Evolutionary conservation across 2,329 filamentous ascomycete genomes (phyloP).

Genomic region (Chaetomium sp.): DNA sequence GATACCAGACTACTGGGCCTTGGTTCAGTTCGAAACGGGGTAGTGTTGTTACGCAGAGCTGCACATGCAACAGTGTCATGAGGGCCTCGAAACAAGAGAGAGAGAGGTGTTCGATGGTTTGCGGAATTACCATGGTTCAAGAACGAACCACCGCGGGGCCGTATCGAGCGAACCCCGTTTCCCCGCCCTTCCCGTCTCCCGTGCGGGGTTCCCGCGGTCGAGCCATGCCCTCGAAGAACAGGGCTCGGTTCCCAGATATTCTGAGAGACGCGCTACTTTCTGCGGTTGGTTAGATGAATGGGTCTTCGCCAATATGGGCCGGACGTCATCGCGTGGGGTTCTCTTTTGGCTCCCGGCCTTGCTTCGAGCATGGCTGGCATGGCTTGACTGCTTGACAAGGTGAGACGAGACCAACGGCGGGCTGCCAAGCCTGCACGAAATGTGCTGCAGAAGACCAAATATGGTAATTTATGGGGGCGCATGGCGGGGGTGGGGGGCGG

Average conservation of each 20-base stretch:
- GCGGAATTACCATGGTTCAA: not conserved
- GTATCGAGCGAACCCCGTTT: not conserved
- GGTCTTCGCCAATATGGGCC: not conserved
- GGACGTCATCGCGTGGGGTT: not conserved
- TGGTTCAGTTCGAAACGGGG: not conserved
- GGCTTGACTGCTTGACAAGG: no score
- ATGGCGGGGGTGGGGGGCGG: no score
- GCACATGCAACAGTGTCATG: not conserved
- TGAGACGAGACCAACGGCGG: no score
- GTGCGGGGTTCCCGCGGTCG: constrained; percentile 5
- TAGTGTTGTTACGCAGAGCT: not conserved
- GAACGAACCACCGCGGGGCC: not conserved
- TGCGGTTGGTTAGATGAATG: not conserved
- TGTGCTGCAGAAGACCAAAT: no score
- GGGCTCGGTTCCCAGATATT: not conserved
- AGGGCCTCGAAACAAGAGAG: not conserved
- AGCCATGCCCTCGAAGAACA: not conserved
- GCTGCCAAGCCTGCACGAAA: no score
- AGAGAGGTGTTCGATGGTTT: not conserved
- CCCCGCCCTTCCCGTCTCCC: constrained; percentile 11
- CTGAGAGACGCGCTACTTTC: not conserved
- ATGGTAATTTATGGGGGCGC: no score
- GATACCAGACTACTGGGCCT: constrained; percentile 8
- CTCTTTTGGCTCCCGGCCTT: not conserved
- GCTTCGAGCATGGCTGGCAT: not conserved